phyloP scores from a whole-genome alignment of 2,329 filamentous ascomycete species.

The Aspergillus sp. region DNA sequence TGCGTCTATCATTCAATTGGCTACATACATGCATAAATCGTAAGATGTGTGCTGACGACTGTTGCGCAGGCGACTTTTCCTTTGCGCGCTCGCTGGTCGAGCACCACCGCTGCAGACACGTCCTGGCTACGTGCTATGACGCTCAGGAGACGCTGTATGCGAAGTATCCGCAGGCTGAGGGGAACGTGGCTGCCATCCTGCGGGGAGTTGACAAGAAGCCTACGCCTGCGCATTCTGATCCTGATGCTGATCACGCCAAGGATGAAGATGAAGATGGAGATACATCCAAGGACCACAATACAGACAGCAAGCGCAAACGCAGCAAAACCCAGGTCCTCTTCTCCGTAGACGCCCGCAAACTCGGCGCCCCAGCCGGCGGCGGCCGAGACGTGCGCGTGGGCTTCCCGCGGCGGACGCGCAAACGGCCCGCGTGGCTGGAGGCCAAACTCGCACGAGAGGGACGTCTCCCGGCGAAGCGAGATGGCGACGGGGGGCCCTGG shows the following conservation, averaged over 20 bases:
- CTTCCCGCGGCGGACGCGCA: slow-evolving; percentile 29
- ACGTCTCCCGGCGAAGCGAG: background rate
- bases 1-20: no score
- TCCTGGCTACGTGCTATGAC: slow-evolving; percentile 48
- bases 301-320: slow-evolving; percentile 12
- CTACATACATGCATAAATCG: no score
- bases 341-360: slow-evolving; percentile 45
- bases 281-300: slow-evolving; percentile 8
- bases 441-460: slow-evolving; percentile 5
- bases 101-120: slow-evolving; percentile 39
- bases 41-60: no score
- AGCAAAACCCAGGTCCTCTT: slow-evolving; percentile 34
- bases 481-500: slow-evolving; percentile 49
- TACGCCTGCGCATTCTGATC: no score
- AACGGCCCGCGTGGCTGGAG: slow-evolving; percentile 29
- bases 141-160: slow-evolving; percentile 50
- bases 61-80: slow-evolving; percentile 45
- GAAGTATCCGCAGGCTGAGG: slow-evolving; percentile 73
- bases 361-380: slow-evolving; percentile 34
- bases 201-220: no score
- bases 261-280: slow-evolving; percentile 1
- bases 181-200: slow-evolving; percentile 53
- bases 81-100: slow-evolving; percentile 45
- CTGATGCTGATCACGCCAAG: no score
- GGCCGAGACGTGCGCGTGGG: slow-evolving; percentile 46